These are phyloP conservation scores for Phaeosphaeriaceae sp. DNA, from an alignment of 2,329 filamentous ascomycete genomes.

Conservation along the genomic window DNA sequence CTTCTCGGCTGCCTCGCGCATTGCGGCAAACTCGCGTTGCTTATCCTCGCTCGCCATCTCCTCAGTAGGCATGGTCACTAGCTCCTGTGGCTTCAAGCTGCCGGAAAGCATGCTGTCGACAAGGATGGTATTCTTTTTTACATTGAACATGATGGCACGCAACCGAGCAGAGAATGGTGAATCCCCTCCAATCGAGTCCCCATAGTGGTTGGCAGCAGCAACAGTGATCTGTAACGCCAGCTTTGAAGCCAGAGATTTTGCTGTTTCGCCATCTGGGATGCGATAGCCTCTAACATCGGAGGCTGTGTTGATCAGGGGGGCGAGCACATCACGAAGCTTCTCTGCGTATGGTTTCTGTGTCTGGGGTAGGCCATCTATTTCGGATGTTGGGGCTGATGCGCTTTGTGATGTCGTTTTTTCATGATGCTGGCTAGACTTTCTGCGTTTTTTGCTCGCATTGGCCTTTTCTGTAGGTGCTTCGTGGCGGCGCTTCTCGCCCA, in stretches of 20 bases:
- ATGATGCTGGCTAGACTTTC: constrained; percentile 45
- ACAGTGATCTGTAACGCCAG: constrained; percentile 83
- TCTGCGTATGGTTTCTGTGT: constrained; percentile 73
- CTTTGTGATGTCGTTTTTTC: constrained; percentile 18
- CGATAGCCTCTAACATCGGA: constrained; percentile 69
- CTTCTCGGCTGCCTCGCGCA: constrained; percentile 79
- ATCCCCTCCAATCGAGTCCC: constrained; percentile 51
- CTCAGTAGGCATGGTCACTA: constrained; percentile 87
- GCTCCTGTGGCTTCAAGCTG: constrained; percentile 72
- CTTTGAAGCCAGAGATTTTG: constrained; percentile 69
- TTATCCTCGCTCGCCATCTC: constrained; percentile 92
- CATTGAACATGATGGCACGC: constrained; percentile 79
- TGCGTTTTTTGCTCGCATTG: constrained; percentile 41
- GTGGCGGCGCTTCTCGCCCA: constrained; percentile 46
- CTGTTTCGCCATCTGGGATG: constrained; percentile 67
- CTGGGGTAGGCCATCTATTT: constrained; percentile 59
- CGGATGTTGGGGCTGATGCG: constrained; percentile 14
- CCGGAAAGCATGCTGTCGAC: constrained; percentile 76
- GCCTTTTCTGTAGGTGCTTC: constrained; percentile 43
- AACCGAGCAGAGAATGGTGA: constrained; percentile 68
- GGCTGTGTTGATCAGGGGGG: constrained; percentile 68
- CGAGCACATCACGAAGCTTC: constrained; percentile 72
- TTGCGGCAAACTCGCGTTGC: constrained; percentile 75
- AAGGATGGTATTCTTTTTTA: constrained; percentile 85
- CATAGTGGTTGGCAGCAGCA: constrained; percentile 63